phyloP scores from a whole-genome alignment of 2,329 filamentous ascomycete genomes.

The Alternaria sp. region DNA sequence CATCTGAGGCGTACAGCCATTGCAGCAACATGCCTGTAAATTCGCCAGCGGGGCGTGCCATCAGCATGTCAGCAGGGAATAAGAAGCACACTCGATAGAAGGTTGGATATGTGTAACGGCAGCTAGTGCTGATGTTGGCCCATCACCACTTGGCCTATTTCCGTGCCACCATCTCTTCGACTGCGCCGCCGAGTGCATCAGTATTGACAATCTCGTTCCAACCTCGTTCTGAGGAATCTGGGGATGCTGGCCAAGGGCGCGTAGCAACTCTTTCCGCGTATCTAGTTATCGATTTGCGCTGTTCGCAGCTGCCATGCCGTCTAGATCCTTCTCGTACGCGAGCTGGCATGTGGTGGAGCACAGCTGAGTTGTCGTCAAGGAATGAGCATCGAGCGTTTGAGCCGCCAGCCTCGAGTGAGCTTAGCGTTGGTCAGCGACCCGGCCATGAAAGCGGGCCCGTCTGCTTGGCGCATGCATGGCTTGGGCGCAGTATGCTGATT shows the following conservation, averaged over 20 bases:
- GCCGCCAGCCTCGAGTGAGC: conserved; percentile 1
- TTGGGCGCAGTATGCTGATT: conserved; percentile 4
- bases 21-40: conserved; percentile 1
- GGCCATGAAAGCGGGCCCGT: background rate
- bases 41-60: background rate
- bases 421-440: background rate
- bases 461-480: conserved; percentile 7
- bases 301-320: background rate
- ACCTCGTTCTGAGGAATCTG: background rate
- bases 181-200: background rate
- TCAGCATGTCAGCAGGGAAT: conserved; percentile 6
- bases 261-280: background rate
- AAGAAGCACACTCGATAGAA: conserved; percentile 1
- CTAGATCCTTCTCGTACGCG: background rate
- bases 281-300: background rate
- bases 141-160: conserved; percentile 2
- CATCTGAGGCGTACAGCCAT: conserved; percentile 4
- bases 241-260: background rate
- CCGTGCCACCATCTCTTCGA: background rate
- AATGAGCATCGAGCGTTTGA: conserved; percentile 6
- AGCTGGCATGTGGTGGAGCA: conserved; percentile 2
- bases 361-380: conserved; percentile 12
- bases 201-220: background rate
- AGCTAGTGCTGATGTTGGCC: conserved; percentile 1
- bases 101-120: background rate